Evolutionary conservation across 495 filamentous ascomycete species (phyloP).

Genomic region (Penicillium lagena): DNA sequence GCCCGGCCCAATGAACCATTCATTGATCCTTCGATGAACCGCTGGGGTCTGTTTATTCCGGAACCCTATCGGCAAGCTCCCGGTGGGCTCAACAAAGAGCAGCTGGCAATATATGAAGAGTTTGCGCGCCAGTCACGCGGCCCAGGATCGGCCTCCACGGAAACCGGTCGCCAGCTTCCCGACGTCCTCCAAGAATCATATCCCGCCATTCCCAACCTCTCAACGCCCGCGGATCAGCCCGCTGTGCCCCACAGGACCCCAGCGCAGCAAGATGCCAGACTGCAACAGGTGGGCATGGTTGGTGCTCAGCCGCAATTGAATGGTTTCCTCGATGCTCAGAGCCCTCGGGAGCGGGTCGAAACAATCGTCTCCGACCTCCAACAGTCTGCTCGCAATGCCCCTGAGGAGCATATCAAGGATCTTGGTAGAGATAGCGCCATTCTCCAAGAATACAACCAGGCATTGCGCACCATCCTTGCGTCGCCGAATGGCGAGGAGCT

Average conservation of each 20-base stretch:
- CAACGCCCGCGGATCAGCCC: constrained; percentile 76
- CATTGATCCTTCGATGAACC: constrained; percentile 69
- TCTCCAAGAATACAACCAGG: constrained; percentile 57
- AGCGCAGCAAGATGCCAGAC: constrained; percentile 38
- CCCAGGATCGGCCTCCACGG: constrained; percentile 45
- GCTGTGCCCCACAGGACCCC: constrained; percentile 66
- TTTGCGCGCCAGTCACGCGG: constrained; percentile 78
- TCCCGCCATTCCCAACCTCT: constrained; percentile 64
- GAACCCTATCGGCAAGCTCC: constrained; percentile 79
- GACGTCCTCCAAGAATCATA: constrained; percentile 84
- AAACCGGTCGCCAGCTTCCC: constrained; percentile 53
- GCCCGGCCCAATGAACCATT: constrained; percentile 74
- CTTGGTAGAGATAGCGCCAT: constrained; percentile 57
- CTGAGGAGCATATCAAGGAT: constrained; percentile 65
- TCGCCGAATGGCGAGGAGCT: constrained; percentile 57
- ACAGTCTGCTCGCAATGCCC: constrained; percentile 53
- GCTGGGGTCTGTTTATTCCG: constrained; percentile 83
- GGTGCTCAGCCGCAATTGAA: constrained; percentile 22
- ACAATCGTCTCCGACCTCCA: constrained; percentile 66
- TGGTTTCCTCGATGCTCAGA: constrained; percentile 59
- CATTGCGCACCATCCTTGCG: constrained; percentile 41
- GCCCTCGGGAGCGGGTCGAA: constrained; percentile 56
- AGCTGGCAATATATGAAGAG: constrained; percentile 92
- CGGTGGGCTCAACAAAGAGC: constrained; percentile 79
- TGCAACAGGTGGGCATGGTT: too few relatives aligned